These are phyloP conservation scores for Lactarius sanguifluus DNA, from an alignment of 768 basidiomycete genomes.

Conservation along the genomic window DNA sequence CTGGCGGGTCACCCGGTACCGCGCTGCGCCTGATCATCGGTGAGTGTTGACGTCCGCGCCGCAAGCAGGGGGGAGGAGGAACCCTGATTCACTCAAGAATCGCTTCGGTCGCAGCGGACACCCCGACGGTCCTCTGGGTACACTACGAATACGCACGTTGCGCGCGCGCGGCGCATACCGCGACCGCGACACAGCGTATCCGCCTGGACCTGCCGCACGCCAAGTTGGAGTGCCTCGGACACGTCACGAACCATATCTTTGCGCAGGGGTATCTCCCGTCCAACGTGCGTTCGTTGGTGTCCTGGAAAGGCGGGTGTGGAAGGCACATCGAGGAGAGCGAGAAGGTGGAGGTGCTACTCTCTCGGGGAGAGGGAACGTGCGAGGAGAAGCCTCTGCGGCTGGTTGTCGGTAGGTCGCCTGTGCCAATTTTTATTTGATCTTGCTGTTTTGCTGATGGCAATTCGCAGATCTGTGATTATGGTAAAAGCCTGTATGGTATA, in stretches of 20 bases:
- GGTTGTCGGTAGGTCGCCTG: conserved; percentile 37
- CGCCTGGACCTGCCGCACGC: conserved; percentile 38
- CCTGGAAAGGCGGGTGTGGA: conserved; percentile 45
- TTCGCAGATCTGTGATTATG: not conserved
- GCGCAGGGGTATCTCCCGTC: conserved; percentile 39
- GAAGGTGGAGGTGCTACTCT: conserved; percentile 34
- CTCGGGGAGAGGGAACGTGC: conserved; percentile 36
- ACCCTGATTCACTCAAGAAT: not conserved
- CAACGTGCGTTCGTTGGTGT: conserved; percentile 41
- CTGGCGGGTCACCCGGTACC: conserved; percentile 44
- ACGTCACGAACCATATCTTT: conserved; percentile 51
- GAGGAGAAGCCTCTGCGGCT: conserved; percentile 42
- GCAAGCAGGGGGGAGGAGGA: too few relatives aligned
- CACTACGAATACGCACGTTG: conserved; percentile 43
- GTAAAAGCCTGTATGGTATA: not conserved
- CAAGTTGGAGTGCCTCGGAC: conserved; percentile 43
- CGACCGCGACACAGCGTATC: conserved; percentile 47
- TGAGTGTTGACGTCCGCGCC: conserved; percentile 33
- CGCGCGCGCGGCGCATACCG: conserved; percentile 33
- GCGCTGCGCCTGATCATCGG: conserved; percentile 50
- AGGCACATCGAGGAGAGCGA: conserved; percentile 35
- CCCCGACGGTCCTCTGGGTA: conserved; percentile 46
- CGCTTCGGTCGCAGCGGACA: conserved; percentile 39
- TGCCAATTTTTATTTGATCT: not conserved
- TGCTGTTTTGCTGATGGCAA: not conserved